Conservation (phyloP, 179 eudicot genomes). For the Corrigiola litoralis region DNA sequence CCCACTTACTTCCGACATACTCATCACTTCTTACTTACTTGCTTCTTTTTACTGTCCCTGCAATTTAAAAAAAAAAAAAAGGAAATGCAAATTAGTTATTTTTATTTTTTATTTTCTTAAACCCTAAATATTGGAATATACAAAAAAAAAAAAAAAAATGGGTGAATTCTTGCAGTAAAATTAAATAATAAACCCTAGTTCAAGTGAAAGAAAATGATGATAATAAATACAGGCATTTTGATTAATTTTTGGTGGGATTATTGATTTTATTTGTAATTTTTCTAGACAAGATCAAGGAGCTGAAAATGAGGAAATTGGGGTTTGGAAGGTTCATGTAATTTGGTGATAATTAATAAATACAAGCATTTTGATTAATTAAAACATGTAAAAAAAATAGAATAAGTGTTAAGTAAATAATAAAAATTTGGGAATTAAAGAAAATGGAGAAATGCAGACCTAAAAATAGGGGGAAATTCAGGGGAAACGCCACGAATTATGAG, state of each 20-base stretch:
- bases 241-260: not conserved
- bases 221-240: not conserved
- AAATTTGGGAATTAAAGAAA: conserved; percentile 4
- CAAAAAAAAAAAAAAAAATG: not conserved
- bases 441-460: conserved; percentile 19
- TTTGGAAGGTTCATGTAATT: too few species aligned
- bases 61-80: too few species aligned
- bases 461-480: conserved; percentile 16
- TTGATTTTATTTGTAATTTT: too few species aligned
- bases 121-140: not conserved
- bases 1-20: conserved; percentile 34
- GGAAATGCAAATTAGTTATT: too few species aligned
- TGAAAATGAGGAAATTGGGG: too few species aligned
- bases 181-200: conserved; percentile 18
- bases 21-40: conserved; percentile 17
- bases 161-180: conserved; percentile 8
- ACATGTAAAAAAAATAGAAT: not conserved
- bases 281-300: too few species aligned
- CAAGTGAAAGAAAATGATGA: not conserved
- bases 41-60: too few species aligned
- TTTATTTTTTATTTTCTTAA: too few species aligned
- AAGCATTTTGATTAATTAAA: conserved; percentile 6
- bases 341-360: too few species aligned
- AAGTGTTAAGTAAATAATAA: too few species aligned
- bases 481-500: conserved; percentile 6